phyloP scores from a whole-genome alignment of 257 asterid species.

The Nicotiana sylvestris region DNA sequence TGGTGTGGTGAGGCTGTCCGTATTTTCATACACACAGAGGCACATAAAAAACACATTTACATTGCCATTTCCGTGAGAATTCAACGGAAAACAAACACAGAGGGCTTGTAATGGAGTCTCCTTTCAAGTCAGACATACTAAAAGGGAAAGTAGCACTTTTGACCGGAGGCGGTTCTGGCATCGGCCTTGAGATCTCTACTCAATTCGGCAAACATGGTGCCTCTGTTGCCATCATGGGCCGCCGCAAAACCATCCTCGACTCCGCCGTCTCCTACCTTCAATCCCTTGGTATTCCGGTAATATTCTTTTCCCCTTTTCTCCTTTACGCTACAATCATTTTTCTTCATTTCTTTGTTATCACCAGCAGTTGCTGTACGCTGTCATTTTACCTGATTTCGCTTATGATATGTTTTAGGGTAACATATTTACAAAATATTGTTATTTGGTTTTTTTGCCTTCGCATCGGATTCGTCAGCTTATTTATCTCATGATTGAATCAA shows the following conservation, averaged over 20 bases:
- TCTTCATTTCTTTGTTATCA: background rate
- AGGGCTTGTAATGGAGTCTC: conserved; percentile 27
- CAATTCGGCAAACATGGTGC: conserved; percentile 93
- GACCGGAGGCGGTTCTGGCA: conserved; percentile 94
- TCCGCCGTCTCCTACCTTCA: conserved; percentile 67
- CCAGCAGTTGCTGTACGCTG: too few relatives aligned
- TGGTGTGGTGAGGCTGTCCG: background rate
- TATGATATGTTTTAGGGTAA: background rate
- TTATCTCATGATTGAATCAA: background rate
- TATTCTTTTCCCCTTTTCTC: background rate
- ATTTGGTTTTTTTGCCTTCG: background rate
- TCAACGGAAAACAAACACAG: too few relatives aligned
- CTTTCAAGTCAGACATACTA: conserved; percentile 62
- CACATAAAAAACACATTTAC: too few relatives aligned
- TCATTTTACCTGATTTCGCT: background rate
- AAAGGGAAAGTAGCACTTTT: conserved; percentile 73
- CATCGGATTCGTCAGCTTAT: too few relatives aligned
- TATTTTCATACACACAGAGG: background rate
- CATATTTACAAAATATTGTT: background rate
- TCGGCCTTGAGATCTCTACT: conserved; percentile 71
- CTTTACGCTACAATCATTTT: background rate
- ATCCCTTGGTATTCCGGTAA: conserved; percentile 67
- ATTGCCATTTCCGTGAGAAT: too few relatives aligned
- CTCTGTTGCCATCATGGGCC: conserved; percentile 86
- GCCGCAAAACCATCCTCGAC: conserved; percentile 64